These are phyloP conservation scores for Penicillium manginii DNA, from an alignment of 495 filamentous ascomycete genomes.

Conservation along the genomic window DNA sequence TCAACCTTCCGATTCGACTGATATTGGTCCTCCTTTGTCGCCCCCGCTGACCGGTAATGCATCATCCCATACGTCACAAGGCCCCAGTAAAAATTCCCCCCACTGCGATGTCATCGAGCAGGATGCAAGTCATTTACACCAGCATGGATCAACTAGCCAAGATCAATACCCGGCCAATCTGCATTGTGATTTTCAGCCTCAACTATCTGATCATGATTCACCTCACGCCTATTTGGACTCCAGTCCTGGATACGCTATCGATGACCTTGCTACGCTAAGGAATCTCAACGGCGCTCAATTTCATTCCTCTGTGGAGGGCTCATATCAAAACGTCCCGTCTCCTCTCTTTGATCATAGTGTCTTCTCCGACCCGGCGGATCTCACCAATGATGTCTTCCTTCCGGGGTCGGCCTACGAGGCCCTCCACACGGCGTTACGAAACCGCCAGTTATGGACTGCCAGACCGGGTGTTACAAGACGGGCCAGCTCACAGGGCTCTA, in stretches of 20 bases:
- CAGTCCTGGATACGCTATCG: constrained; percentile 33
- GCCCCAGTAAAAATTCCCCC: background rate
- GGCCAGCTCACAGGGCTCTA: constrained; percentile 21
- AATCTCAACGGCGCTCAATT: constrained; percentile 14
- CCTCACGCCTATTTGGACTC: constrained; percentile 32
- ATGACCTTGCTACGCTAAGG: constrained; percentile 26
- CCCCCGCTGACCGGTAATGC: constrained; percentile 22
- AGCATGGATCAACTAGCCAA: background rate
- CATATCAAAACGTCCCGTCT: constrained; percentile 28
- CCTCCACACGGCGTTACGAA: constrained; percentile 38
- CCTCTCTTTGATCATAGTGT: constrained; percentile 30
- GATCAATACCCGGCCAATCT: constrained; percentile 3
- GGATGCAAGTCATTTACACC: background rate
- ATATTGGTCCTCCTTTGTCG: constrained; percentile 10
- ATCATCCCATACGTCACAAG: constrained; percentile 11
- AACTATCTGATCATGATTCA: constrained; percentile 12
- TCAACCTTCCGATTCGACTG: constrained; percentile 1
- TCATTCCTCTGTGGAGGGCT: constrained; percentile 11
- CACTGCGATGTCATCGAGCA: background rate
- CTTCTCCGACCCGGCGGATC: constrained; percentile 32
- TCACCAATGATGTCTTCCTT: constrained; percentile 36
- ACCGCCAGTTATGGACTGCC: constrained; percentile 40
- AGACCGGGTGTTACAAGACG: constrained; percentile 32
- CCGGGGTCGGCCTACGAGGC: constrained; percentile 41
- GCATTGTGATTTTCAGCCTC: constrained; percentile 10